Evolutionary conservation across 306 rosid species (phyloP).

Genomic region (Quercus aquifolioides): DNA sequence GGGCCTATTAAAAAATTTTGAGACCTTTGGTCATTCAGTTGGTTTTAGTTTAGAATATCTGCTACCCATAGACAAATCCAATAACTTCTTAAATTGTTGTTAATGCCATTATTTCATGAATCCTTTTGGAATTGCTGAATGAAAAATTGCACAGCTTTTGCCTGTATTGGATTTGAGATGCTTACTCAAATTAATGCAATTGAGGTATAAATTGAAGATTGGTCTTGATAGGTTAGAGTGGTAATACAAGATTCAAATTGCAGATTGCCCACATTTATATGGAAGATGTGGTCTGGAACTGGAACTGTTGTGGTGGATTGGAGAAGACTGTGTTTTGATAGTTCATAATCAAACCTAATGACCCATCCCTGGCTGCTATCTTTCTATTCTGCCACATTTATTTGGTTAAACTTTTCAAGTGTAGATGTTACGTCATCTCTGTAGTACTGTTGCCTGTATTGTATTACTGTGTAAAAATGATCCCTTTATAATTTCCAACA

Average conservation of each 20-base stretch:
- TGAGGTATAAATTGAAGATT: not conserved
- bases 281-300: not conserved
- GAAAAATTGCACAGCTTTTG: not conserved
- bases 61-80: not conserved
- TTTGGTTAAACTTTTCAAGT: not conserved
- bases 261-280: not conserved
- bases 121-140: not conserved
- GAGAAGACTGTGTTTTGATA: not conserved
- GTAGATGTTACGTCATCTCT: not conserved
- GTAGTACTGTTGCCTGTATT: slow-evolving; percentile 1
- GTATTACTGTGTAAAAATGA: not conserved
- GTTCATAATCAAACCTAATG: not conserved
- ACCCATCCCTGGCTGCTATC: not conserved
- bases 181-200: not conserved
- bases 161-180: not conserved
- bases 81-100: not conserved
- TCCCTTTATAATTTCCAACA: slow-evolving; percentile 11
- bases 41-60: not conserved
- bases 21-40: not conserved
- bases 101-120: not conserved
- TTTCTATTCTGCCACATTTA: not conserved
- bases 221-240: not conserved
- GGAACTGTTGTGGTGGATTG: not conserved
- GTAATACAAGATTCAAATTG: not conserved
- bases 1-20: not conserved